These are phyloP conservation scores for Aegilops bicornis DNA, from an alignment of 176 grass and related monocot genomes.

Conservation along the genomic window DNA sequence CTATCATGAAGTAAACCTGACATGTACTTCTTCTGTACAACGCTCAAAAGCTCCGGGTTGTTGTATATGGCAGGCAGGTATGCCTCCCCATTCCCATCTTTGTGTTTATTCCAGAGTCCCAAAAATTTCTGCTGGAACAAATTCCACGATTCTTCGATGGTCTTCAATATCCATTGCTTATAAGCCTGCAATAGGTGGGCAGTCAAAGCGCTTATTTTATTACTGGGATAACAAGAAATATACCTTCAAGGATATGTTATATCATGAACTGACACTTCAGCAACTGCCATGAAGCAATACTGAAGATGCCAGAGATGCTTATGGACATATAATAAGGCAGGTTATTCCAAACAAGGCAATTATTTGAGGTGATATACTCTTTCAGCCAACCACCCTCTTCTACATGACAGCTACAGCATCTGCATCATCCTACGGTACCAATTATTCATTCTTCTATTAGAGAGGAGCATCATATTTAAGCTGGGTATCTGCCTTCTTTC, in stretches of 20 bases:
- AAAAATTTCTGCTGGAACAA: slow-evolving; percentile 77
- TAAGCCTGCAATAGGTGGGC: slow-evolving; percentile 38
- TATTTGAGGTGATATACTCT: slow-evolving; percentile 4
- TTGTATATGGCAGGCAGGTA: slow-evolving; percentile 78
- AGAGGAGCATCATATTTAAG: slow-evolving; percentile 7
- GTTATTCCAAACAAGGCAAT: not conserved
- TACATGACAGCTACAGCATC: not conserved
- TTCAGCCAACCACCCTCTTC: not conserved
- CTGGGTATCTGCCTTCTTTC: not conserved
- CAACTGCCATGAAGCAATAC: not conserved
- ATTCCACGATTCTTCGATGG: slow-evolving; percentile 63
- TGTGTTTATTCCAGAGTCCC: slow-evolving; percentile 77
- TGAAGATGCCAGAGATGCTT: slow-evolving; percentile 5
- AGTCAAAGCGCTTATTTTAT: not conserved
- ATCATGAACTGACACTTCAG: not conserved
- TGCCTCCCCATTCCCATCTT: slow-evolving; percentile 76
- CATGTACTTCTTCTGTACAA: slow-evolving; percentile 86
- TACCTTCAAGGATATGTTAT: not conserved
- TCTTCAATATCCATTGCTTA: slow-evolving; percentile 83
- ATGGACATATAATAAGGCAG: not conserved
- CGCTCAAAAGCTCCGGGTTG: slow-evolving; percentile 43
- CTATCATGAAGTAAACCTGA: slow-evolving; percentile 75
- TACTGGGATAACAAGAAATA: not conserved
- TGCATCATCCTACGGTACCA: not conserved
- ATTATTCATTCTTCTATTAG: slow-evolving; percentile 7